Evolutionary conservation across 2,329 filamentous ascomycete genomes (phyloP), one percentile per base, ranked within the genome.

Genomic region (Neurospora sp.): DNA sequence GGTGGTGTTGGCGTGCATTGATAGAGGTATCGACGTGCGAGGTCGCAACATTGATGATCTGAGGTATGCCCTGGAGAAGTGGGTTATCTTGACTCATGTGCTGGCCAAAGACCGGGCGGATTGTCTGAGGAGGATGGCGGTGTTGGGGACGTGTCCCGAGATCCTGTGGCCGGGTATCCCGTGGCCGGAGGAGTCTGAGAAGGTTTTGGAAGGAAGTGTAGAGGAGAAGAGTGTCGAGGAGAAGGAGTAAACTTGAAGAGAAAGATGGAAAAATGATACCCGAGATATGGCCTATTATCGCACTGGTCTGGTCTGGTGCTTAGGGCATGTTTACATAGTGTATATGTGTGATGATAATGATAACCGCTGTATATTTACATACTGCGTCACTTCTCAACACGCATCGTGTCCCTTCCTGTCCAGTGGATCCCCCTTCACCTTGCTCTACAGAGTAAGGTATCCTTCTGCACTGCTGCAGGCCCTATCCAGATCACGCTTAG

Each of bases 1-100:
- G 82, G 81, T 93, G 23, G 81, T 82, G 71, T 84, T 93, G 71
- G 92, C 92, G 15, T 91, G 91, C 75, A 84, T 88, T 70, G 91
- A 93, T 73, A 84, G 91, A 15, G 92, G 90, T 0, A 83, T 91
- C 42, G 81, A 87, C 74, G 84, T 87, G 10, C 73, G 87, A 36
- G 84, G 80, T 2, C 84, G 85, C 70, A 87, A 86, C 28, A 88
- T 92, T 75, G 78, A 80, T 1, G 86, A 87, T 71, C 75, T 93
- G 73, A 79, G 84, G 71, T 76, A 75, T 9, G 76, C 79, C 74
- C 76, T 88, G 62, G 79, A 77, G 28, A 77, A 80, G 69, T 88
- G 86, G 86, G 74, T 88, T 66, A 76, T 78, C n/a, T 76, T 82
- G 75, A 83, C 84, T 23, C 2, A 10, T 62, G 52, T 62, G 13